Conservation (phyloP, 108 stramenopile genomes). For the Cyclotella cryptica region DNA sequence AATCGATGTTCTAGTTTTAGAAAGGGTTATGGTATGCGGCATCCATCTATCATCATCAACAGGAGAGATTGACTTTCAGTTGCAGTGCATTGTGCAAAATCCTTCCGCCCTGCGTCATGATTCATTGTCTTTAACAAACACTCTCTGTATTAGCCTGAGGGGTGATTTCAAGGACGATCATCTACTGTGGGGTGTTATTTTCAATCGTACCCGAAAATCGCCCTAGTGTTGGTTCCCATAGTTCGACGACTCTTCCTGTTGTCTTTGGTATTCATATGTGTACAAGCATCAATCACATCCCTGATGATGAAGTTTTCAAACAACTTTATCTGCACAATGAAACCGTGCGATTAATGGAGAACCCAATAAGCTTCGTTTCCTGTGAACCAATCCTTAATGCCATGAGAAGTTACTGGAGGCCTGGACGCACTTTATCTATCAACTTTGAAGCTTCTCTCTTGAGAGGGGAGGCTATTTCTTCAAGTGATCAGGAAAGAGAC, state of each 20-base stretch:
- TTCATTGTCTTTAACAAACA: neutral
- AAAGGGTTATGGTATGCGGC: neutral
- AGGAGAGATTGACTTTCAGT: neutral
- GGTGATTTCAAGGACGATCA: neutral
- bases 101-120: neutral
- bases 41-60: neutral
- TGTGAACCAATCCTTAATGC: constrained; percentile 3
- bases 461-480: neutral
- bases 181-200: constrained; percentile 5
- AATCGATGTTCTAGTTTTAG: neutral
- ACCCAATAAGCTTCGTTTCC: neutral
- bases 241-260: neutral
- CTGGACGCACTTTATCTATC: neutral
- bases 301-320: neutral
- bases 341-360: neutral
- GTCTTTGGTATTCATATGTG: neutral
- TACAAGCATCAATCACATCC: neutral
- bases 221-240: neutral
- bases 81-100: constrained; percentile 2
- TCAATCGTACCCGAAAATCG: neutral
- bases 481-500: neutral
- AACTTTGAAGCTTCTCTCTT: constrained; percentile 1
- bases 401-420: constrained; percentile 1
- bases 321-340: neutral
- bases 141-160: neutral